Evolutionary conservation across 2,329 filamentous ascomycete species (phyloP), one percentile per base, ranked within the genome.

Genomic region (Botrytis galanthina): DNA sequence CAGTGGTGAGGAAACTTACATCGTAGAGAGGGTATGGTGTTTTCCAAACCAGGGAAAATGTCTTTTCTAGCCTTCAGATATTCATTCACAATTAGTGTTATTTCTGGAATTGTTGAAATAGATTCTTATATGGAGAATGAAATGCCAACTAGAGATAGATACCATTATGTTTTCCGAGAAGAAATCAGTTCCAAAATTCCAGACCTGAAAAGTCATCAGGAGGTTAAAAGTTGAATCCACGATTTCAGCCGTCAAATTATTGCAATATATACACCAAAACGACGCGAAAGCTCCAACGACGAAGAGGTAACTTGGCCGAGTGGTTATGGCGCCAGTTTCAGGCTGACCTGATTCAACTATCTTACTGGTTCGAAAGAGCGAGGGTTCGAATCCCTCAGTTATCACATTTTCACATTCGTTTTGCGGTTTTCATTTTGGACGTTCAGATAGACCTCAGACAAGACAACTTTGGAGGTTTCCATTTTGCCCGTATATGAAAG

Each of bases 311-410:
- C 76, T 75, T 81, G 79, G 79, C 79, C 79, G 80, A 81, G 80
- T 78, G 79, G 80, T 81, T 81, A 81, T 79, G 80, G 80, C 80
- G 80, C 80, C 76, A 80, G 80, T 80, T 81, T 81, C 80, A 81
- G 80, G 78, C 54, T 35, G 5, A 74, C 71, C 66, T 74, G 73
- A 75, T 74, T 63, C 70, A 16, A 1, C n/a, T 42, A 73, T 22
- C 5, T 29, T 73, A 70, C 71, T 73, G 71, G 71, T 73, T 81
- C 79, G 78, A 78, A 80, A 80, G 80, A 81, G 78, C 80, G 79
- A 76, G 80, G 78, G 80, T 81, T 81, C 80, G 79, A 81, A 77
- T 80, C 80, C 79, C 80, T 76, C 78, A 62, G 37, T 62, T 39
- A 39, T 62, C 60, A 48, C 20, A 26, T 1, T 48, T 1, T 10